Base-by-base conservation (phyloP, 2,329 filamentous ascomycete species). In the Hymenoscyphus repandus region DNA sequence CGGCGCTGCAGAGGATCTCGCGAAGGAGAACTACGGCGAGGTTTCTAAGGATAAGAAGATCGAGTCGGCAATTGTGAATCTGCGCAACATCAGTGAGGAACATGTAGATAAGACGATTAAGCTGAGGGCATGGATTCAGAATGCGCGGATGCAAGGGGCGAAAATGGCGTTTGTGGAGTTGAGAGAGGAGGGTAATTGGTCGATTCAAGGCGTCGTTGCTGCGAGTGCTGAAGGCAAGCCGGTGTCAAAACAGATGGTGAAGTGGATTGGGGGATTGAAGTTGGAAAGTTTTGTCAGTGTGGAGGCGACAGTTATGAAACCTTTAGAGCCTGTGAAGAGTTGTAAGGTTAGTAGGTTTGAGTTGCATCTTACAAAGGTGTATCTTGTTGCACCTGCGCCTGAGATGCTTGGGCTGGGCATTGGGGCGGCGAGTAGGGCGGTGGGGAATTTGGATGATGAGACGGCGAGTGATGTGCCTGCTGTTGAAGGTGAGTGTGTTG, bases 161-260 rank as follows among this genome's bases (percentile, higher is more conserved):
- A 95, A 96, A 76, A 86, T 96, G 74, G 86, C 83, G 38, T 96
- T 96, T 72, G 72, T 96, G 62, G 90, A 93, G 73, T 77, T 97
- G 61, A 80, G 89, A 57, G 79, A 90, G 69, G 79, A 89, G 69
- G 75, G 79, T 53, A 79, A 83, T 64, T 85, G 86, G 75, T 86
- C 84, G 22, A 85, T 96, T 36, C 91, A 96, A 74, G 90, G 86
- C 46, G 85, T 96, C 34, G 74, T 90, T 13, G 77, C 79, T 15
- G 85, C 82, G 44, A 80, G 80, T 63, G 71, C 75, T 66, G 81
- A 90, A 63, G 82, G 77, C 33, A 78, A 72, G 45, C 71, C 72
- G 6, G 79, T 90, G 34, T 87, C 82, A 55, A 85, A 84, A 68
- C 90, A 88, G 70, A 97, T 97, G 92, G 88, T 96, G 67, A 97